Evolutionary conservation across 2,329 filamentous ascomycete species (phyloP), one percentile per base, ranked within the genome.

Genomic region (Chrysosporium keratinophilum): DNA sequence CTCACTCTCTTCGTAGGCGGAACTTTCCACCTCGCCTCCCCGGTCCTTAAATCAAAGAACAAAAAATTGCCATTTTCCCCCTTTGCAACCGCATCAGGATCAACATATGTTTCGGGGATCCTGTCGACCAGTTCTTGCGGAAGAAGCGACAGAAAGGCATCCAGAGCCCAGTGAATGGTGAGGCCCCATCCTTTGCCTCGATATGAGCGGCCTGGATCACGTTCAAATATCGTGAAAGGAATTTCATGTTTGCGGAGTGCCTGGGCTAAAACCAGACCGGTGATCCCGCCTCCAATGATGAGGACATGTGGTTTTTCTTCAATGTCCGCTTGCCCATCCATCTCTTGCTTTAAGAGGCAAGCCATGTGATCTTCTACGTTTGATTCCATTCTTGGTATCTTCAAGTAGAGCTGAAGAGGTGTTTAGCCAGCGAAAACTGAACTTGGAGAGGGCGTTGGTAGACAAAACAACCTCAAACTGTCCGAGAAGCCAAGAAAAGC

Each of bases 151-250:
- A 49, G 37, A 15, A 56, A 50, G 3, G 45, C 35, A 23, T 43
- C 43, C 14, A 57, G 28, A 12, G 46, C 78, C 80, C 80, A 84
- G 62, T 83, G 79, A 54, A 84, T 69, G 0, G 80, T 83, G 54
- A 84, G 68, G 2, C 80, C 82, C 82, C 81, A 56, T 34, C 53
- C 54, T 14, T 54, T 45, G 17, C 47, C 48, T 11, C 53, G 53
- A 10, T 52, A n/a, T 14, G 40, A 28, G n/a, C 37, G 28, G 19
- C n/a, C 33, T 14, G 44, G 15, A 46, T 57, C 52, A 12, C 45
- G 44, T 11, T 55, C 56, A 14, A 50, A 55, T 7, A 57, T 46
- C 15, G 45, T 31, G 15, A 50, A 55, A 6, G 54, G 53, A 14
- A 53, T 46, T 20, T 44, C 56, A 31, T 37, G 15, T 17, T 48